phyloP scores from a whole-genome alignment of 2,329 filamentous ascomycete genomes.

The Coniochaeta hoffmannii region DNA sequence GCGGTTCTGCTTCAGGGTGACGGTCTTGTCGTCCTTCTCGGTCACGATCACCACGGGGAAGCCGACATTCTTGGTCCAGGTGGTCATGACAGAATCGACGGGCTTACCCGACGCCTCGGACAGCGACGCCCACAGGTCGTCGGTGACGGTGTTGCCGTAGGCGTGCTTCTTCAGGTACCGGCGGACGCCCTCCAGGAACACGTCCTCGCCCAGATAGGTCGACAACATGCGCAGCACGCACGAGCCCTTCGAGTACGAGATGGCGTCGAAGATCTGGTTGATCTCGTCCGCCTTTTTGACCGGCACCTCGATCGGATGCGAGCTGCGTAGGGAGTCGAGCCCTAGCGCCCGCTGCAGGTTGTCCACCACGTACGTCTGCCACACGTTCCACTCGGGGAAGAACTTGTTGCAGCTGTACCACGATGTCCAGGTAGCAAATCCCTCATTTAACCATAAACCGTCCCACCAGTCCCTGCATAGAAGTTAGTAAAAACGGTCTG shows the following conservation, averaged over 20 bases:
- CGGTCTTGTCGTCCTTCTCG: constrained; percentile 63
- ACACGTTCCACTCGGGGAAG: constrained; percentile 98
- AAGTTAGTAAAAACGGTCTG: too few species aligned
- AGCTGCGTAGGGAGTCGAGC: constrained; percentile 86
- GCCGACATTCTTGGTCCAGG: constrained; percentile 95
- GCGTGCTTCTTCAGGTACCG: constrained; percentile 92
- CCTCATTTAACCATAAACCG: constrained; percentile 84
- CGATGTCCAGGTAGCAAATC: constrained; percentile 48
- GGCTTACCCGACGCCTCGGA: constrained; percentile 86
- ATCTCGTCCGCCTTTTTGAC: constrained; percentile 94
- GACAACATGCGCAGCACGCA: constrained; percentile 97
- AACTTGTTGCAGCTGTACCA: constrained; percentile 90
- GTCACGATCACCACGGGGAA: constrained; percentile 87
- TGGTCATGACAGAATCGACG: constrained; percentile 82
- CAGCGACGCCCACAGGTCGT: constrained; percentile 83
- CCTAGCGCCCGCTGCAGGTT: constrained; percentile 82
- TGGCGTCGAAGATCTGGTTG: constrained; percentile 97
- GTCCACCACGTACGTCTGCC: constrained; percentile 91
- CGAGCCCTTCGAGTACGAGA: constrained; percentile 95
- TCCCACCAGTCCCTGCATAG: constrained; percentile 98
- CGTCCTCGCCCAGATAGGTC: constrained; percentile 85
- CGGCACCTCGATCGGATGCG: constrained; percentile 92
- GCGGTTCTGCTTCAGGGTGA: constrained; percentile 88
- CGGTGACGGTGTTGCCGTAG: constrained; percentile 90
- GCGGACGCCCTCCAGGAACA: constrained; percentile 86